Conservation (phyloP, 75 land plant species). For the Selaginella moellendorffii region DNA sequence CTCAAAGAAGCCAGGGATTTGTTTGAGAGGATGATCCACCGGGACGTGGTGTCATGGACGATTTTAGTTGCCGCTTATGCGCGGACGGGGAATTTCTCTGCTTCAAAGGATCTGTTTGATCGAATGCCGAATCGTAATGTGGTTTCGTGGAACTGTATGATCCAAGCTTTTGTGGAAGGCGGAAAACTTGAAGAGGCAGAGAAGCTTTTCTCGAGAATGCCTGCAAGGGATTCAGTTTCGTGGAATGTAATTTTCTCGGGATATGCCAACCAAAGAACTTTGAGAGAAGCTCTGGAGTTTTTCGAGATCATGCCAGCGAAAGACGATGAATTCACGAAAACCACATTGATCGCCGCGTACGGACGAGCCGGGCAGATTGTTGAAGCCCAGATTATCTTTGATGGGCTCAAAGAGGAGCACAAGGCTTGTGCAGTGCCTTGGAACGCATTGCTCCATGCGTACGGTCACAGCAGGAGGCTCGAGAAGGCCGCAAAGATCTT, state of each 20-base stretch:
- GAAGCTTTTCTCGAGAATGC: neutral
- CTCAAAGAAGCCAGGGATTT: neutral
- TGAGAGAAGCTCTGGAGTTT: neutral
- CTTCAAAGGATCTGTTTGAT: neutral
- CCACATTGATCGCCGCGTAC: neutral
- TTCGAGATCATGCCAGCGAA: neutral
- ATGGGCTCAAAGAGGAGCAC: neutral
- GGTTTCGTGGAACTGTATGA: neutral
- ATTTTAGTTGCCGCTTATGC: neutral
- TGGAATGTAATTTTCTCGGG: conserved; percentile 3
- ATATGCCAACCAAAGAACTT: neutral
- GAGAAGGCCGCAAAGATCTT: neutral
- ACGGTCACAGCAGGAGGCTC: neutral
- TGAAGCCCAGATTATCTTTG: neutral
- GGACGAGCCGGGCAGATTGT: neutral
- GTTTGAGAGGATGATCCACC: neutral
- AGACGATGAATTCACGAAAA: neutral
- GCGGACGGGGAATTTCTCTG: neutral
- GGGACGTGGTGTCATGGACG: conserved; percentile 1
- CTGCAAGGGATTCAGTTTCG: neutral
- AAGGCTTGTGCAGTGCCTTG: neutral
- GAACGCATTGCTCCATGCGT: neutral
- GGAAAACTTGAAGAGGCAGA: neutral
- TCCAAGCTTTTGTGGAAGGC: neutral
- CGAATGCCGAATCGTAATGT: conserved; percentile 3